These are phyloP conservation scores for Collariella sp. DNA, from an alignment of 495 filamentous ascomycete species.

Conservation along the genomic window DNA sequence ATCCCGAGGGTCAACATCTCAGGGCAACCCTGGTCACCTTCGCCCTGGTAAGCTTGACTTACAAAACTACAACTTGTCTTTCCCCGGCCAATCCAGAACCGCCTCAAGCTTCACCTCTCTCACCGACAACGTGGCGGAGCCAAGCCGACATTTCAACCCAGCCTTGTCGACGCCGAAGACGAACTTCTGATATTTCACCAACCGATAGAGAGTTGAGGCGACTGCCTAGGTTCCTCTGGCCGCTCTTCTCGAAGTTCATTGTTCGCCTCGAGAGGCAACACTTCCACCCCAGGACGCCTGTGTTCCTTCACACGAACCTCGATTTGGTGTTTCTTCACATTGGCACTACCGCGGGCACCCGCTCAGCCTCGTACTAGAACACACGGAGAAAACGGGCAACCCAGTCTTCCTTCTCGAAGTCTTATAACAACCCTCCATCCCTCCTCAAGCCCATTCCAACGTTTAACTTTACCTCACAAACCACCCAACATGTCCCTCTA, in stretches of 20 bases:
- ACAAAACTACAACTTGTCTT: neutral
- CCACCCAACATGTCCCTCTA: slow-evolving; percentile 1
- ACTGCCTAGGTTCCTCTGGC: neutral
- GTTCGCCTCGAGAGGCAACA: slow-evolving; percentile 1
- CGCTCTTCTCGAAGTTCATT: neutral
- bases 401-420: neutral
- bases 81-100: neutral
- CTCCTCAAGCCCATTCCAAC: neutral
- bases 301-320: neutral
- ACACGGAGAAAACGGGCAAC: neutral
- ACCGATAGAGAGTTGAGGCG: neutral
- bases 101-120: neutral
- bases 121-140: neutral
- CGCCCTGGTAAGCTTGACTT: neutral
- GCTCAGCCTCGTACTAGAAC: neutral
- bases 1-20: neutral
- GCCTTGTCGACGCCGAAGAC: neutral
- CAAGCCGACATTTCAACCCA: too few species aligned
- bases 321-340: neutral
- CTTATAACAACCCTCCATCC: neutral
- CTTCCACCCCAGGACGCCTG: neutral
- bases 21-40: neutral
- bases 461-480: neutral
- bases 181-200: neutral
- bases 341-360: neutral